Evolutionary conservation across 2,329 filamentous ascomycete species (phyloP).

Genomic region (Diaporthe capsici): DNA sequence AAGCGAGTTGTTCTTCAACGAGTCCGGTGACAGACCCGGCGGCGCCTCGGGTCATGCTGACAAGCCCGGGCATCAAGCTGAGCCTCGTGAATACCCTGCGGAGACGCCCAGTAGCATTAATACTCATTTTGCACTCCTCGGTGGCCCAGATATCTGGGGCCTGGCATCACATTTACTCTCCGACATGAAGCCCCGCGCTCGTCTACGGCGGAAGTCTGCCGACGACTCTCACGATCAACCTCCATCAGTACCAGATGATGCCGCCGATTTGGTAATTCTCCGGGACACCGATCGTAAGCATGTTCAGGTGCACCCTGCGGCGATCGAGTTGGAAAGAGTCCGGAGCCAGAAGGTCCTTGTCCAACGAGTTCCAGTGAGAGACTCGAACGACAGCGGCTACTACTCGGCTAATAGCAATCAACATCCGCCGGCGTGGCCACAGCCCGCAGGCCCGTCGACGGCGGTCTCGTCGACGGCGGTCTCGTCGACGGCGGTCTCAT

Average conservation of each 20-base stretch:
- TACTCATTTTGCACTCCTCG: slow-evolving; percentile 19
- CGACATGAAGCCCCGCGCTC: background rate
- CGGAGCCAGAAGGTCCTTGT: slow-evolving; percentile 21
- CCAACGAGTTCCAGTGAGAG: background rate
- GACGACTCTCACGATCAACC: background rate
- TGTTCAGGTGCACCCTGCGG: background rate
- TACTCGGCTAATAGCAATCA: background rate
- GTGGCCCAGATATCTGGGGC: slow-evolving; percentile 19
- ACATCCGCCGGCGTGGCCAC: no score
- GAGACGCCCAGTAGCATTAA: background rate
- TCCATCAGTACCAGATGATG: no score
- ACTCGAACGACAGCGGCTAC: slow-evolving; percentile 37
- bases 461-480: background rate
- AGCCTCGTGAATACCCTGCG: background rate
- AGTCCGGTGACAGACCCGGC: background rate
- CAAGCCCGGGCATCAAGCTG: background rate
- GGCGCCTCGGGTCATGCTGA: background rate
- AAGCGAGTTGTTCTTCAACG: background rate
- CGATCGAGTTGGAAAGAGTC: background rate
- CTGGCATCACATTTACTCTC: background rate
- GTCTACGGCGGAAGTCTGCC: background rate
- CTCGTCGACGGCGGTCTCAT: background rate
- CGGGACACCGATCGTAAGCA: background rate
- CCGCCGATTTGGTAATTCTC: background rate
- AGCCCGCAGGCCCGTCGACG: background rate